Conservation (phyloP, 2,329 filamentous ascomycete species). For the Aspergillus melleus region DNA sequence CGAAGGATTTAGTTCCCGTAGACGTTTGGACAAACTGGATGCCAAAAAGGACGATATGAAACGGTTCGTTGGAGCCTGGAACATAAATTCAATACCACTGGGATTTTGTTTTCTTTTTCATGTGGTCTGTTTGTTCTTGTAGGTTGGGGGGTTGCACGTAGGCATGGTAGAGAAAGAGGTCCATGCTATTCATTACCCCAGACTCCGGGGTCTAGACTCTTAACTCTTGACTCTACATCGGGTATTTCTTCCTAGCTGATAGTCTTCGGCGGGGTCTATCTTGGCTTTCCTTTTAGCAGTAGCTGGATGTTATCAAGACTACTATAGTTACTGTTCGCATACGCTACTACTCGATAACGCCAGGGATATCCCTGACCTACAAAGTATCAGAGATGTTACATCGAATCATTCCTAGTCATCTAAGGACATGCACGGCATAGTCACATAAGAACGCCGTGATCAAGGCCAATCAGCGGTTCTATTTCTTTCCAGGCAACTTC, state of each 20-base stretch:
- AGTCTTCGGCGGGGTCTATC: too few relatives aligned
- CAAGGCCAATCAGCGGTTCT: slow-evolving; percentile 5
- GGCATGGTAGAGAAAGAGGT: not conserved
- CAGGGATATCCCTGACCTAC: not conserved
- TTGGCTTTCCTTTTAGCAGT: too few relatives aligned
- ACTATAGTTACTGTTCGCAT: too few relatives aligned
- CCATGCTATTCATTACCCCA: not conserved
- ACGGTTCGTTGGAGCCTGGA: slow-evolving; percentile 15
- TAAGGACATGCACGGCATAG: not conserved
- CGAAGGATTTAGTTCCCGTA: slow-evolving; percentile 6
- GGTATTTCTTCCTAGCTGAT: too few relatives aligned
- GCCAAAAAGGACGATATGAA: slow-evolving; percentile 7
- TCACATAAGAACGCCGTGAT: not conserved
- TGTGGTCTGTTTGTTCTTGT: not conserved
- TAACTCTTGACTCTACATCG: too few relatives aligned
- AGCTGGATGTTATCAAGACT: too few relatives aligned
- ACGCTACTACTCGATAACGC: too few relatives aligned
- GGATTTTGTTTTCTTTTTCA: slow-evolving; percentile 10
- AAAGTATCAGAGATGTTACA: not conserved
- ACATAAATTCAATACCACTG: slow-evolving; percentile 19
- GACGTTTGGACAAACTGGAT: slow-evolving; percentile 10
- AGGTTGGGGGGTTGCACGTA: not conserved
- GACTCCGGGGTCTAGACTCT: not conserved
- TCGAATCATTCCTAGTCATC: not conserved
- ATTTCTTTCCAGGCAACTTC: slow-evolving; percentile 72